Evolutionary conservation across 345 rosid genomes (phyloP).

Genomic region (Noccaea bulbosa): DNA sequence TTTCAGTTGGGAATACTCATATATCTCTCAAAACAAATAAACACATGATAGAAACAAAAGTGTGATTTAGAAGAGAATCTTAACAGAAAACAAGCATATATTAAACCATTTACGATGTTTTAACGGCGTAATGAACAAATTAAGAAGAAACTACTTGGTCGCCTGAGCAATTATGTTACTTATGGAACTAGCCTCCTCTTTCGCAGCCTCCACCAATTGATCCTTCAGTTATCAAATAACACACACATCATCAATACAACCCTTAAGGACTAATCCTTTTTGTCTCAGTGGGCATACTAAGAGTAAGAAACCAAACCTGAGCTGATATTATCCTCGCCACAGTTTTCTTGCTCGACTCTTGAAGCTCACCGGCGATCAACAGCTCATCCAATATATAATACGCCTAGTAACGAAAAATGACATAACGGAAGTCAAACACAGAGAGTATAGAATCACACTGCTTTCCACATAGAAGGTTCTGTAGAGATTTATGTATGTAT

Average conservation of each 20-base stretch:
- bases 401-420: conserved; percentile 55
- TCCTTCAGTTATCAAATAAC: conserved; percentile 55
- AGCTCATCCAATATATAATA: conserved; percentile 93
- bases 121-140: background rate
- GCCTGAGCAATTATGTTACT: conserved; percentile 97
- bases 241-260: conserved; percentile 2
- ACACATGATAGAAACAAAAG: conserved; percentile 31
- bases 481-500: conserved; percentile 3
- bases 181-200: conserved; percentile 89
- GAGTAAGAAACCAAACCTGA: conserved; percentile 56
- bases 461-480: conserved; percentile 5
- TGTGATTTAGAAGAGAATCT: conserved; percentile 1
- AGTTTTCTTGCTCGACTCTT: conserved; percentile 96
- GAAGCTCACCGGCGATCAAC: conserved; percentile 95
- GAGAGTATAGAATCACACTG: background rate
- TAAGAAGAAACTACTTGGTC: conserved; percentile 61
- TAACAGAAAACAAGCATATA: background rate
- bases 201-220: conserved; percentile 93
- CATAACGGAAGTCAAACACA: background rate
- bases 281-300: background rate
- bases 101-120: conserved; percentile 27
- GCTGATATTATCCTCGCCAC: conserved; percentile 86
- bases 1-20: too few species aligned
- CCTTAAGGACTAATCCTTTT: background rate
- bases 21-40: background rate